Base-by-base conservation (phyloP, 2,329 filamentous ascomycete genomes). In the Cytospora mali region DNA sequence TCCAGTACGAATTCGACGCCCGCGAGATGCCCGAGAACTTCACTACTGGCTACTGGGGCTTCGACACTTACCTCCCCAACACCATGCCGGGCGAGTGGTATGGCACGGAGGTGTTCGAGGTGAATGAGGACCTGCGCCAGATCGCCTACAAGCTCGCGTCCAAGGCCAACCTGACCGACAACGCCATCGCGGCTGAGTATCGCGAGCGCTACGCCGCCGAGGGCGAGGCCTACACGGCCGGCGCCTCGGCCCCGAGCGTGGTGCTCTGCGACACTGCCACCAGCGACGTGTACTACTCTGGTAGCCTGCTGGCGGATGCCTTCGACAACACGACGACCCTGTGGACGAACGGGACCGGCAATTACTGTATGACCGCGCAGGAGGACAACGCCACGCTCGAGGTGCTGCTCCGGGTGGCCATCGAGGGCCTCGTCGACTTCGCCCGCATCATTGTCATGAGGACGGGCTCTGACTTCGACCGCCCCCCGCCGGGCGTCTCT, bases 1-100 rank as follows among this genome's bases (percentile, higher is more conserved):
- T 92, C 58, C 89, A 93, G 73, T 90, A 92, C 67, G 90, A 93
- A 73, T 84, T 93, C 65, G 89, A 92, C 68, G 77, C 84, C 1
- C 83, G 89, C 35, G 88, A 91, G 65, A 83, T 91, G 35, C 87
- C 88, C 0, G 70, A 71, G 1, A 87, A 87, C 72, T 91, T 82
- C 75, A 77, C 81, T 0, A 89, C 88, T 0, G 88, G 89, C 6
- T 92, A 92, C 72, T 79, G 92, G 31, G 83, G 88, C 1, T 87
- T 85, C 69, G 89, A 88, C 18, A 78, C 81, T 25, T 72, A 78
- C 27, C 68, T 71, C 6, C 86, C 88, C 0, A 73, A 80, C 51
- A 72, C 86, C 52, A 88, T 88, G 66, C 88, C 88, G 0, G 73
- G 71, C 51, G 80, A 75, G 62, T 79, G 85, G 31, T 90, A 91